Percentiles rank a stretch among this genome's conserved stretches.
phyloP scores from a whole-genome alignment of 148 eudicot species.

The Heliosperma pusillum region DNA sequence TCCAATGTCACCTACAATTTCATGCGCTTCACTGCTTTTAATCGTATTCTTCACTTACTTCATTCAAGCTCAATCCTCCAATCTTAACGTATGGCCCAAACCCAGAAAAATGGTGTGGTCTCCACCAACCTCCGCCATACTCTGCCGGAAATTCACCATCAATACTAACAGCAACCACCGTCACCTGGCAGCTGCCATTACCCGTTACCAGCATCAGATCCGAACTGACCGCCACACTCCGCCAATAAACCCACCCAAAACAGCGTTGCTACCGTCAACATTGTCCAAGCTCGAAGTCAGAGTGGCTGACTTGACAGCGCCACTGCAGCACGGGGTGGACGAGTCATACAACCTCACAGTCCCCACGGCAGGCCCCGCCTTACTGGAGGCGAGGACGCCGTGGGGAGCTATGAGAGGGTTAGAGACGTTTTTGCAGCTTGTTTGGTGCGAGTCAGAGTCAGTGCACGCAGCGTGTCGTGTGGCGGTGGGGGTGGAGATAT shows the following conservation, averaged over 20 bases:
- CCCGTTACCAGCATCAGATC: slow-evolving; percentile 46
- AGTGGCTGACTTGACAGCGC: slow-evolving; percentile 35
- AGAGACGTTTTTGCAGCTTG: slow-evolving; percentile 27
- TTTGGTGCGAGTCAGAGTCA: slow-evolving; percentile 49
- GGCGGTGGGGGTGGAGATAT: slow-evolving; percentile 46
- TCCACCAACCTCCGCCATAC: slow-evolving; percentile 35
- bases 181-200: slow-evolving; percentile 50
- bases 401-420: slow-evolving; percentile 95
- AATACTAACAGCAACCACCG: slow-evolving; percentile 8
- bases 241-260: slow-evolving; percentile 25
- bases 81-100: slow-evolving; percentile 61
- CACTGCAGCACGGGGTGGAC: slow-evolving; percentile 53
- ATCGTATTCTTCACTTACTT: too few species aligned
- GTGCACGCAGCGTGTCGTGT: slow-evolving; percentile 21
- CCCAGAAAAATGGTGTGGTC: slow-evolving; percentile 55
- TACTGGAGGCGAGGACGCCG: slow-evolving; percentile 43
- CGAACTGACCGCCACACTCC: slow-evolving; percentile 47
- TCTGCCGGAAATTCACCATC: slow-evolving; percentile 55
- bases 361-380: slow-evolving; percentile 36
- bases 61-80: neutral
- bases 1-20: too few species aligned
- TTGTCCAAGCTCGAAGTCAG: slow-evolving; percentile 34
- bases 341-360: slow-evolving; percentile 73
- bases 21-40: too few species aligned
- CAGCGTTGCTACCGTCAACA: slow-evolving; percentile 8